A percentile compares a stretch with the other conserved stretches of the same genome.
phyloP scores from a whole-genome alignment of 352 stramenopile genomes.

The Lagenidium giganteum region DNA sequence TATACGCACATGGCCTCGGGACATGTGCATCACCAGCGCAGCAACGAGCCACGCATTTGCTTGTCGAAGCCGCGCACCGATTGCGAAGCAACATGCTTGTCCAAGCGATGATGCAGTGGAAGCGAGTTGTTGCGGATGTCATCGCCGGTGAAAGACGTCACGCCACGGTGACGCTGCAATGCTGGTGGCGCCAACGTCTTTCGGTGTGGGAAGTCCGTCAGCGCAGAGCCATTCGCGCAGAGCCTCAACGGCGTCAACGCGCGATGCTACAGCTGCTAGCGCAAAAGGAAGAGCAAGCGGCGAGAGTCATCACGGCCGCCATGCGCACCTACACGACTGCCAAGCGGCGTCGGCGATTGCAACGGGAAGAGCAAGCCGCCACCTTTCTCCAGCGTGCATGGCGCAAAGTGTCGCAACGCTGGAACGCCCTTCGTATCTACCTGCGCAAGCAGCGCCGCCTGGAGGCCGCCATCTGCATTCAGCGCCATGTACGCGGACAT shows the following conservation, averaged over 20 bases:
- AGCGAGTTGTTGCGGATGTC: constrained; percentile 7
- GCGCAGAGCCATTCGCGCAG: constrained; percentile 14
- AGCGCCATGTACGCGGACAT: constrained; percentile 22
- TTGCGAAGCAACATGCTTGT: constrained; percentile 23
- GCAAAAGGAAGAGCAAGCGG: constrained; percentile 27
- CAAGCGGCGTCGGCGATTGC: background rate
- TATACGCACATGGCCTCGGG: constrained; percentile 36
- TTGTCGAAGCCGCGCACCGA: constrained; percentile 23
- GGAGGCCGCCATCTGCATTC: constrained; percentile 30
- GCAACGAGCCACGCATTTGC: constrained; percentile 29
- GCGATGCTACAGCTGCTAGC: constrained; percentile 23
- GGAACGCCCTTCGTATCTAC: constrained; percentile 24
- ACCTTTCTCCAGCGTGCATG: constrained; percentile 34
- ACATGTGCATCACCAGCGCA: constrained; percentile 42
- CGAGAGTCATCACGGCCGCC: constrained; percentile 26
- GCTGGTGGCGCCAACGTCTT: constrained; percentile 35
- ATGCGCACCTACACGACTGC: constrained; percentile 16
- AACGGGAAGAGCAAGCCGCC: constrained; percentile 12
- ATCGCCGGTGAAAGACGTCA: constrained; percentile 15
- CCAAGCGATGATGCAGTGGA: constrained; percentile 32
- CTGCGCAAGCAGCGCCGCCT: constrained; percentile 17
- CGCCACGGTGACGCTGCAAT: constrained; percentile 24
- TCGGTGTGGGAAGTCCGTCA: constrained; percentile 17
- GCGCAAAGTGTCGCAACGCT: constrained; percentile 22
- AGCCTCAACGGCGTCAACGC: constrained; percentile 29